phyloP scores from a whole-genome alignment of 768 basidiomycete genomes.

The Lentinula guzmanii region DNA sequence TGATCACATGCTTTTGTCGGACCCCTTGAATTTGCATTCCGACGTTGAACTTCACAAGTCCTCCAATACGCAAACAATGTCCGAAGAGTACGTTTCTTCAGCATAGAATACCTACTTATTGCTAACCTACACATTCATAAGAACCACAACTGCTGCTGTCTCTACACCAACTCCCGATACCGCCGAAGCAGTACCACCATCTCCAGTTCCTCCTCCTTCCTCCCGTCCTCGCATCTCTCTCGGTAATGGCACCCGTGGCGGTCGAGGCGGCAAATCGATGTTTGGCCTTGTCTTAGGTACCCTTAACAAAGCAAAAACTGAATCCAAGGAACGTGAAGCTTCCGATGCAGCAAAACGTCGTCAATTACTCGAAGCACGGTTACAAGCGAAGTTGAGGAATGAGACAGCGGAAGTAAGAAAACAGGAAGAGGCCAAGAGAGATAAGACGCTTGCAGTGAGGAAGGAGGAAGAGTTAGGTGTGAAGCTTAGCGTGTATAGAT shows the following conservation, averaged over 20 bases:
- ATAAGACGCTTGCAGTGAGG: conserved; percentile 67
- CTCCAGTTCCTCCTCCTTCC: background rate
- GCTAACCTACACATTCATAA: background rate
- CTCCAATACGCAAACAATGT: background rate
- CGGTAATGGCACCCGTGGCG: conserved; percentile 35
- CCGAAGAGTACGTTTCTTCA: background rate
- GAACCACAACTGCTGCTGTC: background rate
- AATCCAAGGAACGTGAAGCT: conserved; percentile 79
- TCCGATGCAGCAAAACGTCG: conserved; percentile 86
- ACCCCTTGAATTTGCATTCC: background rate
- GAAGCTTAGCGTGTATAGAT: conserved; percentile 79
- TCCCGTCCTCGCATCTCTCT: background rate
- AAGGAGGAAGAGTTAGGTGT: conserved; percentile 80
- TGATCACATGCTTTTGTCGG: background rate
- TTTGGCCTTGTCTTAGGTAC: conserved; percentile 81
- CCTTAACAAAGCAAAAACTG: conserved; percentile 81
- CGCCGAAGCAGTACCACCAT: background rate
- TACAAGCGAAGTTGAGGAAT: conserved; percentile 79
- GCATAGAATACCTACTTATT: background rate
- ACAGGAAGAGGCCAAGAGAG: conserved; percentile 82
- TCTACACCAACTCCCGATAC: background rate
- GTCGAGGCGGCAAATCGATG: conserved; percentile 84
- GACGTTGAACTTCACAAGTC: background rate
- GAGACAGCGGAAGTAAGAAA: conserved; percentile 83
- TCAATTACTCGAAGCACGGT: conserved; percentile 75